A percentile compares a stretch with the other conserved stretches of the same genome.
Conservation (phyloP, 2,329 filamentous ascomycete species). For the Tolypocladium amazonense region DNA sequence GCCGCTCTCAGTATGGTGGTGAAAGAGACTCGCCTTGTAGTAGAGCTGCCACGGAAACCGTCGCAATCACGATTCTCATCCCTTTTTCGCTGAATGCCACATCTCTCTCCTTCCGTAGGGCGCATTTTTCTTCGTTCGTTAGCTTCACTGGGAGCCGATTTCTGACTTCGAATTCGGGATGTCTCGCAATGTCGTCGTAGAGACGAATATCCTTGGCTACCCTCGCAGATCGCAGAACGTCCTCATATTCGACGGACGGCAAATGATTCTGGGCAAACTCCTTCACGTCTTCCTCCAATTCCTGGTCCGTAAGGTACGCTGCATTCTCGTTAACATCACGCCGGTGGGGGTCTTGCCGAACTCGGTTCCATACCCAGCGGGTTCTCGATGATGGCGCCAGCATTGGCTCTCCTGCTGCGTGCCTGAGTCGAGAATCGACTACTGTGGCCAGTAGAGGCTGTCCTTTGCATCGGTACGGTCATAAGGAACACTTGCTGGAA, state of each 20-base stretch:
- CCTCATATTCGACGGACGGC: constrained; percentile 15
- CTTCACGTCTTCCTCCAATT: constrained; percentile 23
- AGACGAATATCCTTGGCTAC: constrained; percentile 28
- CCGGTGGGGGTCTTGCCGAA: too few species aligned
- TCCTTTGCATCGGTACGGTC: not conserved
- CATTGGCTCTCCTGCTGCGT: constrained; percentile 17
- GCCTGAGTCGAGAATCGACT: constrained; percentile 12
- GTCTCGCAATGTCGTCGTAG: constrained; percentile 25
- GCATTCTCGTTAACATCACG: not conserved
- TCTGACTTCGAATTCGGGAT: constrained; percentile 8
- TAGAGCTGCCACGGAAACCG: constrained; percentile 32
- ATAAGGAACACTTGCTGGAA: not conserved
- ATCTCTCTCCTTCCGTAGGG: constrained; percentile 26
- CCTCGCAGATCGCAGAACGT: constrained; percentile 25
- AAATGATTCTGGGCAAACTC: constrained; percentile 18
- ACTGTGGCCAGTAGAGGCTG: not conserved
- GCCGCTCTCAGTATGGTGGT: not conserved
- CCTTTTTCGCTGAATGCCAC: constrained; percentile 25
- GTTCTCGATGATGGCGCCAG: constrained; percentile 26
- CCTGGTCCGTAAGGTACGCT: constrained; percentile 27
- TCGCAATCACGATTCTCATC: constrained; percentile 28
- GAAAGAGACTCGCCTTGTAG: constrained; percentile 18
- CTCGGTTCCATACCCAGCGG: too few species aligned
- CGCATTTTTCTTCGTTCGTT: constrained; percentile 22
- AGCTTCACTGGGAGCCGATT: constrained; percentile 19